These are phyloP conservation scores for Cerioporus squamosus DNA, from an alignment of 1,284 basidiomycete genomes.

Conservation along the genomic window DNA sequence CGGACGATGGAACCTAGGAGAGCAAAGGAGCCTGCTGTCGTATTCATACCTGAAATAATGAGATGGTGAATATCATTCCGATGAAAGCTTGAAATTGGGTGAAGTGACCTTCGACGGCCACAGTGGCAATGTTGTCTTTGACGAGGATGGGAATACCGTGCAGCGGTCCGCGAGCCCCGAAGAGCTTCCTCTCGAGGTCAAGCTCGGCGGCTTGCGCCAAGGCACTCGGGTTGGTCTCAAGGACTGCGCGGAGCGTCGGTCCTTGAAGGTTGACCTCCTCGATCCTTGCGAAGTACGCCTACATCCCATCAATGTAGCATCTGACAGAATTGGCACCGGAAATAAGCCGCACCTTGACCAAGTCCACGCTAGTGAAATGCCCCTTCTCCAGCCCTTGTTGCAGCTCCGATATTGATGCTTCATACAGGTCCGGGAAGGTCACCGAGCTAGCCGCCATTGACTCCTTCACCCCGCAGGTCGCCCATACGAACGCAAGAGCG, in stretches of 20 bases:
- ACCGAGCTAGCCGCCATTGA: background rate
- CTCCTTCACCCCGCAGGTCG: too few relatives aligned
- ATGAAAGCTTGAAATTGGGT: background rate
- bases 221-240: slow-evolving; percentile 67
- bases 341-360: slow-evolving; percentile 54
- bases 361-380: slow-evolving; percentile 64
- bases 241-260: slow-evolving; percentile 60
- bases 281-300: slow-evolving; percentile 74
- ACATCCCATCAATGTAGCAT: background rate
- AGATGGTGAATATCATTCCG: too few relatives aligned
- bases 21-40: slow-evolving; percentile 48
- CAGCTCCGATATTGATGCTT: slow-evolving; percentile 61
- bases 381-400: slow-evolving; percentile 48
- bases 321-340: too few relatives aligned
- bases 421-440: slow-evolving; percentile 60
- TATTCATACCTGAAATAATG: slow-evolving; percentile 58
- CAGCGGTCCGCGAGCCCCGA: slow-evolving; percentile 53
- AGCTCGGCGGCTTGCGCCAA: slow-evolving; percentile 54
- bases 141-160: slow-evolving; percentile 75
- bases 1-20: slow-evolving; percentile 46
- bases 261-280: slow-evolving; percentile 72
- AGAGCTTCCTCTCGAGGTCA: slow-evolving; percentile 54
- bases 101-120: slow-evolving; percentile 51
- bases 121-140: slow-evolving; percentile 63
- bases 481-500: too few relatives aligned